Percentiles rank a stretch among this genome's conserved stretches.
Conservation (phyloP, 768 basidiomycete species). For the Tylopilus cervinicoccineus region DNA sequence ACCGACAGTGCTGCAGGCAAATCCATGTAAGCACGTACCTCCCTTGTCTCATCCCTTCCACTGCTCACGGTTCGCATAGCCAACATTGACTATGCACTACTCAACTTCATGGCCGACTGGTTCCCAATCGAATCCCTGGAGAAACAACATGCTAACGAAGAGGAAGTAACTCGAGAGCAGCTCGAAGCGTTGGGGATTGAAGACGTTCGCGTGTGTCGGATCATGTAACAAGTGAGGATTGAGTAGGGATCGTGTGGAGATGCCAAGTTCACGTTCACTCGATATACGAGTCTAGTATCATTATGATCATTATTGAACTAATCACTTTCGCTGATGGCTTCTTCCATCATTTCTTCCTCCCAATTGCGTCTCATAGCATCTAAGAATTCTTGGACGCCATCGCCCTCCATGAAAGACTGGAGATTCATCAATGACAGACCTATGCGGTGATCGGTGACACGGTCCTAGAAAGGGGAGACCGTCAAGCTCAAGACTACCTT, state of each 20-base stretch:
- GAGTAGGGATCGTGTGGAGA: neutral
- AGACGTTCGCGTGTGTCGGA: slow-evolving; percentile 30
- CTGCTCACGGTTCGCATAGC: slow-evolving; percentile 35
- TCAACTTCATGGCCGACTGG: slow-evolving; percentile 90
- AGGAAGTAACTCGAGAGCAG: slow-evolving; percentile 69
- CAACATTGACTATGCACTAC: slow-evolving; percentile 74
- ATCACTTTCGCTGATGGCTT: slow-evolving; percentile 35
- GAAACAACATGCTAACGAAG: slow-evolving; percentile 73
- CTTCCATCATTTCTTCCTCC: slow-evolving; percentile 53
- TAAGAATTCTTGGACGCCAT: slow-evolving; percentile 55
- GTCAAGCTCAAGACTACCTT: neutral
- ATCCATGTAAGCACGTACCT: slow-evolving; percentile 53
- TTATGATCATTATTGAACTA: too few relatives aligned
- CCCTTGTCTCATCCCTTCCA: neutral
- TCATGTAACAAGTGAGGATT: slow-evolving; percentile 37
- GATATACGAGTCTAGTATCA: neutral
- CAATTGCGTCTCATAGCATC: slow-evolving; percentile 53
- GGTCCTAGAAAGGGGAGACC: slow-evolving; percentile 50
- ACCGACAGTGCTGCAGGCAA: slow-evolving; percentile 70
- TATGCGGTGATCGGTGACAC: slow-evolving; percentile 90
- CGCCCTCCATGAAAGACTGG: slow-evolving; percentile 60
- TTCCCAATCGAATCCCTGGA: slow-evolving; percentile 79
- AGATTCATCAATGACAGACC: slow-evolving; percentile 72
- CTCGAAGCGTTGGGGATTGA: slow-evolving; percentile 58
- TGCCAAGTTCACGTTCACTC: too few relatives aligned